Evolutionary conservation across 192 early-diverging fungal genomes (phyloP).

Genomic region (Glomus cerebriforme): DNA sequence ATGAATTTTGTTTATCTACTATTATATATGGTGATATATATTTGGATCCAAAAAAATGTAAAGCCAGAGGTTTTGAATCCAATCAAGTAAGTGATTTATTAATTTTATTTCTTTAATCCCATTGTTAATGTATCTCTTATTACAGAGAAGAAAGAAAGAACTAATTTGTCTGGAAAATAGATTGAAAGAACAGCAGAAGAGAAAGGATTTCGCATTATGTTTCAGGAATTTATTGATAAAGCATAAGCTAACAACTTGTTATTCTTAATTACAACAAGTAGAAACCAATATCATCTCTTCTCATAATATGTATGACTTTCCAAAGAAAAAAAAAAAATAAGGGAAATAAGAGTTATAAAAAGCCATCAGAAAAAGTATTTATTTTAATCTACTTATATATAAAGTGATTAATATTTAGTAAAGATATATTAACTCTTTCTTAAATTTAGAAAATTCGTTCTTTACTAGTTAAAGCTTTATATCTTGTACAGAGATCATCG

Average conservation of each 20-base stretch:
- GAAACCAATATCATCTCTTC: constrained; percentile 19
- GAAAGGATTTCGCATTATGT: too few relatives aligned
- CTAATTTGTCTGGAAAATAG: not conserved
- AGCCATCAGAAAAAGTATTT: constrained; percentile 14
- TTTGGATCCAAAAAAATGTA: constrained; percentile 25
- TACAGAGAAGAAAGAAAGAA: constrained; percentile 12
- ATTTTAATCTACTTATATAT: constrained; percentile 10
- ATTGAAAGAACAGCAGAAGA: constrained; percentile 7
- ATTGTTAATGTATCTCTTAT: constrained; percentile 10
- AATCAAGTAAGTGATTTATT: constrained; percentile 19
- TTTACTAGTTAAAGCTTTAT: constrained; percentile 19
- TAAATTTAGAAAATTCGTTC: not conserved
- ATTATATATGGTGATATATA: constrained; percentile 19
- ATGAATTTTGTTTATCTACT: not conserved
- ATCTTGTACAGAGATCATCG: constrained; percentile 16
- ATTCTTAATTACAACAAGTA: constrained; percentile 27
- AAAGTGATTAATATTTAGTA: constrained; percentile 10
- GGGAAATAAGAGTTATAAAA: not conserved
- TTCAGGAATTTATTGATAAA: constrained; percentile 10
- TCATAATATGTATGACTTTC: not conserved
- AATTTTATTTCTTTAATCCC: not conserved
- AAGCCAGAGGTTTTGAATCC: constrained; percentile 20
- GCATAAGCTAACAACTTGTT: not conserved
- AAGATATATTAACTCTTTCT: constrained; percentile 11
- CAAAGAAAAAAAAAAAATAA: not conserved